Percentiles rank a stretch among this genome's conserved stretches.
These are phyloP conservation scores for Tulasnella sp. DNA, from an alignment of 768 basidiomycete species.

Conservation along the genomic window DNA sequence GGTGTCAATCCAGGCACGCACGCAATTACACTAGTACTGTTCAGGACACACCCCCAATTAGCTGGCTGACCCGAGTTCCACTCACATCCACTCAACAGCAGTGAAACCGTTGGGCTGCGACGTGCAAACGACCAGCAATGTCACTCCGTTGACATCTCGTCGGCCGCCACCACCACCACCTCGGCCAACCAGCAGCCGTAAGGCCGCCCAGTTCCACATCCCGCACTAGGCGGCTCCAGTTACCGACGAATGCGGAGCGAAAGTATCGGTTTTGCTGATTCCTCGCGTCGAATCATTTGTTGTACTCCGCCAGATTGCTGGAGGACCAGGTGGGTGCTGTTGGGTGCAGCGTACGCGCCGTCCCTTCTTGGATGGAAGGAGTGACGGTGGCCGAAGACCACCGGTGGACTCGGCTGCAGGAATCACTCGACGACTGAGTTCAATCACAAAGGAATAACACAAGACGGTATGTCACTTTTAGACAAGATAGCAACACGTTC, in stretches of 20 bases:
- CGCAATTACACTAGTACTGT: not conserved
- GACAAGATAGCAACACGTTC: conserved; percentile 11
- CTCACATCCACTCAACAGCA: not conserved
- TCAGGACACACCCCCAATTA: not conserved
- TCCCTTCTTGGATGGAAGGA: not conserved
- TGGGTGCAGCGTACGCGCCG: not conserved
- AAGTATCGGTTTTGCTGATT: no score
- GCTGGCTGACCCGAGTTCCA: not conserved
- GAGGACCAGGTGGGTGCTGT: no score
- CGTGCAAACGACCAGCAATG: not conserved
- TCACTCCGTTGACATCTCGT: not conserved
- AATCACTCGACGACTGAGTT: not conserved
- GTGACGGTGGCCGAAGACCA: not conserved
- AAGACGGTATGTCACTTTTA: not conserved
- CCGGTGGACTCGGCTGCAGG: no score
- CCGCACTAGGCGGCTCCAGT: no score
- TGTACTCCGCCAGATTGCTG: no score
- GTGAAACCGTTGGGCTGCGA: conserved; percentile 19
- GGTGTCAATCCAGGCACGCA: conserved; percentile 30
- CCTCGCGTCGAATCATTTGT: no score
- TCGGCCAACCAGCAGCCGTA: not conserved
- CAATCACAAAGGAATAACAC: not conserved
- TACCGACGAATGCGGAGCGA: no score
- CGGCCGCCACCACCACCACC: not conserved
- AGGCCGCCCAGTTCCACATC: not conserved